phyloP scores from a whole-genome alignment of 2,329 filamentous ascomycete genomes.

The Sclerotinia trifoliorum region DNA sequence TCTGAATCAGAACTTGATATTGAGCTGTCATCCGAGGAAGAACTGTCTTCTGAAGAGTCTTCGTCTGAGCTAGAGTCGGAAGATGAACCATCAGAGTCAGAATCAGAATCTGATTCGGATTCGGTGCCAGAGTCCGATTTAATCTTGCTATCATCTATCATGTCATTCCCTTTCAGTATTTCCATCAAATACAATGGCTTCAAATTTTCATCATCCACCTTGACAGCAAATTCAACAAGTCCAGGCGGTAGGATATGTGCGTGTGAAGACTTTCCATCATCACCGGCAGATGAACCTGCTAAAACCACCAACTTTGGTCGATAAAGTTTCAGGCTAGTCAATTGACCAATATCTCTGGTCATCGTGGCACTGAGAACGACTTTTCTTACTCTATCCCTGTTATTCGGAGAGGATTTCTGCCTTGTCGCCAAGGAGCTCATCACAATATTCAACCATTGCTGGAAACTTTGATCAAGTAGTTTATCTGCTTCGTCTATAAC shows the following conservation, averaged over 20 bases:
- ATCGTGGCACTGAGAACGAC: slow-evolving; percentile 89
- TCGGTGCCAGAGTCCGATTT: slow-evolving; percentile 38
- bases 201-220: slow-evolving; percentile 65
- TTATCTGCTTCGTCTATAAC: slow-evolving; percentile 94
- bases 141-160: slow-evolving; percentile 42
- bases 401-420: neutral
- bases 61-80: slow-evolving; percentile 23
- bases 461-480: slow-evolving; percentile 85
- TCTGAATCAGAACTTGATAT: slow-evolving; percentile 11
- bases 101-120: slow-evolving; percentile 22
- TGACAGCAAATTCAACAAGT: slow-evolving; percentile 64
- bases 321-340: slow-evolving; percentile 69
- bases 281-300: slow-evolving; percentile 47
- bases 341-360: slow-evolving; percentile 78
- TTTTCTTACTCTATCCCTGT: slow-evolving; percentile 59
- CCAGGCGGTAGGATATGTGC: slow-evolving; percentile 59
- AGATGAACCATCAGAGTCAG: slow-evolving; percentile 25
- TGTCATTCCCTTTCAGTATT: slow-evolving; percentile 60
- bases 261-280: slow-evolving; percentile 43
- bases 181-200: slow-evolving; percentile 86
- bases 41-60: slow-evolving; percentile 14
- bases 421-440: slow-evolving; percentile 55
- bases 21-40: slow-evolving; percentile 15
- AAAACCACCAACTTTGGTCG: slow-evolving; percentile 76
- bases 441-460: slow-evolving; percentile 79